These are phyloP conservation scores for Pseudozyma flocculosa DNA, from an alignment of 1,284 basidiomycete species.

Conservation along the genomic window DNA sequence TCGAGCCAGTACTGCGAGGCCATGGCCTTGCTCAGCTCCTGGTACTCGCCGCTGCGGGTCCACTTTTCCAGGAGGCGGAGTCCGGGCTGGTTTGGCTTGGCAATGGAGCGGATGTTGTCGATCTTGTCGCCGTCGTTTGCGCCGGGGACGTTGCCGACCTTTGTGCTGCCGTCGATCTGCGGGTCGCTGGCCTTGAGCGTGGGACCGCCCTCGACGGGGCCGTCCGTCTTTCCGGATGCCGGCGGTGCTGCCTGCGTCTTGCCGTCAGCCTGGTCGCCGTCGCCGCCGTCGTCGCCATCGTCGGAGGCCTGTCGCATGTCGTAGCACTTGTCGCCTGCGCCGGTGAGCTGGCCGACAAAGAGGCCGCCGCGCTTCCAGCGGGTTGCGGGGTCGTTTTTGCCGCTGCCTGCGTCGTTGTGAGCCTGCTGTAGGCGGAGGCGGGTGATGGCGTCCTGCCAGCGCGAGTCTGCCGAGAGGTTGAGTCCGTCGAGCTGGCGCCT, in stretches of 20 bases:
- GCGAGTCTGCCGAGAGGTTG: conserved; percentile 38
- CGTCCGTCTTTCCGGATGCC: conserved; percentile 15
- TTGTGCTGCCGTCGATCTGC: conserved; percentile 15
- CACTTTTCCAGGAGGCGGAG: conserved; percentile 44
- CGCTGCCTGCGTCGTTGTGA: conserved; percentile 25
- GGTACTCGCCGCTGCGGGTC: conserved; percentile 41
- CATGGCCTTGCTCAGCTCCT: conserved; percentile 49
- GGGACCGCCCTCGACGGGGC: conserved; percentile 31
- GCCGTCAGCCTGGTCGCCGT: no score
- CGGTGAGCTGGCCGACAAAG: conserved; percentile 39
- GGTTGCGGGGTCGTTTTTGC: conserved; percentile 26
- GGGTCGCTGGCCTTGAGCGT: conserved; percentile 10
- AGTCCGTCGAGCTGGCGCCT: conserved; percentile 36
- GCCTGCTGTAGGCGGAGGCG: conserved; percentile 37
- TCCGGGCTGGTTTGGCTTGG: conserved; percentile 24
- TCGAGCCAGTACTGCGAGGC: conserved; percentile 49
- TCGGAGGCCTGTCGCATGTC: conserved; percentile 9
- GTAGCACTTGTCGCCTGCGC: conserved; percentile 12
- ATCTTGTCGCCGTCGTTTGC: conserved; percentile 42
- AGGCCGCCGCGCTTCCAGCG: conserved; percentile 47
- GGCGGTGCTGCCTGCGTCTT: no score
- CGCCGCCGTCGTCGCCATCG: conserved; percentile 9
- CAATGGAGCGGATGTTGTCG: conserved; percentile 48
- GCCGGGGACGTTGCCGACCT: conserved; percentile 46
- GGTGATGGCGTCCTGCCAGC: conserved; percentile 44